Evolutionary conservation across 441 rosid species (phyloP).

Genomic region (Gossypium davidsonii): DNA sequence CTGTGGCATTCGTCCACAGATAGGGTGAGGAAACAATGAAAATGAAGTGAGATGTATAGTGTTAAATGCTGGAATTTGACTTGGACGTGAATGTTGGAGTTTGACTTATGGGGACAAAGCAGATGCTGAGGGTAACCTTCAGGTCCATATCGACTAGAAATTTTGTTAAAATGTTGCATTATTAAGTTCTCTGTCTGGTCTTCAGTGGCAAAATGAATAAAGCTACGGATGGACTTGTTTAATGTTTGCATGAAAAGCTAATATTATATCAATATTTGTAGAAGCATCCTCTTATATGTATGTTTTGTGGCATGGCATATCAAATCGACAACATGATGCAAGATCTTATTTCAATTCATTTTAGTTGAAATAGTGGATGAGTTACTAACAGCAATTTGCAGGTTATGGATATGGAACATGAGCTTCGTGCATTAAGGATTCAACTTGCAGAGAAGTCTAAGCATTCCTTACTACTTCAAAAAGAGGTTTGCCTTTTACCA

Average conservation of each 20-base stretch:
- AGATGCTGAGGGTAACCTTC: neutral
- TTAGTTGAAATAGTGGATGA: constrained; percentile 7
- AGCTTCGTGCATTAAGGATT: constrained; percentile 74
- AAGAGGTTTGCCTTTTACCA: constrained; percentile 41
- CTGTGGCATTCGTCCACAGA: neutral
- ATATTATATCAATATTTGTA: neutral
- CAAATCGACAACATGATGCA: neutral
- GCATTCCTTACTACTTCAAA: constrained; percentile 72
- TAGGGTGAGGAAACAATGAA: neutral
- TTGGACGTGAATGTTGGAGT: neutral
- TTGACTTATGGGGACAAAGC: neutral
- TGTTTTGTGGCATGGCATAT: neutral
- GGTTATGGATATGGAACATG: constrained; percentile 99
- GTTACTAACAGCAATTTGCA: constrained; percentile 24
- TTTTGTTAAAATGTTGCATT: neutral
- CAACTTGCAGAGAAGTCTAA: constrained; percentile 89
- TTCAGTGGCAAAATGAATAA: neutral
- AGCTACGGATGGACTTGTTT: neutral
- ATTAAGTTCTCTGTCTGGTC: neutral
- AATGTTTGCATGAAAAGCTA: neutral
- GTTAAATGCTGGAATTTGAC: neutral
- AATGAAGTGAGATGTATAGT: neutral
- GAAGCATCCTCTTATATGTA: neutral
- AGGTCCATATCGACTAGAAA: neutral
- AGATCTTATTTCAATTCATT: neutral